Conservation (phyloP, 805 yeast species). For the Kodamaea neixiangensis region DNA sequence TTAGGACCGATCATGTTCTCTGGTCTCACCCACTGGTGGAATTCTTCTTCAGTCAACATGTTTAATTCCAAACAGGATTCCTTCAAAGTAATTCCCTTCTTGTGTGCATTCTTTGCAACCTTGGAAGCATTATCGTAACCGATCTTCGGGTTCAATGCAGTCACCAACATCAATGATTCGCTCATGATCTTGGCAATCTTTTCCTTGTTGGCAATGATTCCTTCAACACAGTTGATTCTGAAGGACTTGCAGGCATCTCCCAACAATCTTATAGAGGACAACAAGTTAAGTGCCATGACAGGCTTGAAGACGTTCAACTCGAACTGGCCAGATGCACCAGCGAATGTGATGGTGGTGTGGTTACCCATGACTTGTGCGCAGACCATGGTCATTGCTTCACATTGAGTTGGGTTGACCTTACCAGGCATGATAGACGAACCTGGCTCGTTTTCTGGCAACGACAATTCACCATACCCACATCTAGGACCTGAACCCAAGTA, state of each 20-base stretch:
- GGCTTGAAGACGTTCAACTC: constrained; percentile 45
- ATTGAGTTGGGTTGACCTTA: constrained; percentile 43
- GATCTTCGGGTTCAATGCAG: constrained; percentile 43
- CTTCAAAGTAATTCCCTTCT: constrained; percentile 41
- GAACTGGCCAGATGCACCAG: constrained; percentile 43
- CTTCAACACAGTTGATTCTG: constrained; percentile 40
- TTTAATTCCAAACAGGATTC: constrained; percentile 39
- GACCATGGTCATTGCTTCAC: constrained; percentile 44
- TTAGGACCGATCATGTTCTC: constrained; percentile 43
- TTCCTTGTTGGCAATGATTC: constrained; percentile 37
- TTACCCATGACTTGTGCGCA: constrained; percentile 43
- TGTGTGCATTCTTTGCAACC: constrained; percentile 44
- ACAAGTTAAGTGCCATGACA: constrained; percentile 39
- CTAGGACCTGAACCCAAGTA: constrained; percentile 44
- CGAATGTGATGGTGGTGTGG: constrained; percentile 39
- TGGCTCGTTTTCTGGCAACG: constrained; percentile 42
- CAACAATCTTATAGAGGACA: constrained; percentile 35
- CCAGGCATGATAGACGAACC: constrained; percentile 47
- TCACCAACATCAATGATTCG: constrained; percentile 43
- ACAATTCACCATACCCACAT: constrained; percentile 43
- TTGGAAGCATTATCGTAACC: constrained; percentile 43
- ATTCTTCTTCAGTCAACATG: constrained; percentile 34
- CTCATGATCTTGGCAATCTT: constrained; percentile 38
- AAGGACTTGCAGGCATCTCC: constrained; percentile 38
- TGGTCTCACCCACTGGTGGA: constrained; percentile 42